Evolutionary conservation across 495 filamentous ascomycete species (phyloP).

Genomic region (Barbatosphaeria neglecta): DNA sequence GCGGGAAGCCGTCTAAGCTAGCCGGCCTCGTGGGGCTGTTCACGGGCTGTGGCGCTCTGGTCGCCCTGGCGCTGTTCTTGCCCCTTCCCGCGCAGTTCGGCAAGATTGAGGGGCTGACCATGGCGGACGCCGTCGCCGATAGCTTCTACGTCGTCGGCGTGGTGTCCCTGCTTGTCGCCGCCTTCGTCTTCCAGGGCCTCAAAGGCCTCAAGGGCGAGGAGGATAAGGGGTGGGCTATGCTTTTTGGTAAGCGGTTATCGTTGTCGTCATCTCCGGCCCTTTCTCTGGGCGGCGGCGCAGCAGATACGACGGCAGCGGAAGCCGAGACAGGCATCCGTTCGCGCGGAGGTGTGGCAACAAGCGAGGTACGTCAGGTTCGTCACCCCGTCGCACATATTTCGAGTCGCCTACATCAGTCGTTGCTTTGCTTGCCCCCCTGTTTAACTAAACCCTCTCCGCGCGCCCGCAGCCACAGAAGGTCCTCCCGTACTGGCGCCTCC

Average conservation of each 20-base stretch:
- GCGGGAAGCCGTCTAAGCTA: slow-evolving; percentile 48
- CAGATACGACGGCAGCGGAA: no score
- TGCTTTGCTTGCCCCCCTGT: background rate
- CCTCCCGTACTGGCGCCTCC: slow-evolving; percentile 35
- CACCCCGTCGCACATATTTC: no score
- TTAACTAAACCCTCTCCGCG: background rate
- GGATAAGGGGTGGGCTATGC: slow-evolving; percentile 51
- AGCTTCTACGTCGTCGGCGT: slow-evolving; percentile 77
- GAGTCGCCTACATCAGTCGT: no score
- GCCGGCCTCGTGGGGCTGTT: slow-evolving; percentile 87
- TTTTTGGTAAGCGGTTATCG: no score
- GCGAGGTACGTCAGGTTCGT: no score
- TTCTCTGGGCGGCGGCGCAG: no score
- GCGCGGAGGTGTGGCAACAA: no score
- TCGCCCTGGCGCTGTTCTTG: slow-evolving; percentile 71
- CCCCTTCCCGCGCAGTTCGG: slow-evolving; percentile 73
- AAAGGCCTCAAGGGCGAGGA: slow-evolving; percentile 67
- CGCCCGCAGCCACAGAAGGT: no score
- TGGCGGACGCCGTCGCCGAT: slow-evolving; percentile 56
- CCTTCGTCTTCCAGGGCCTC: slow-evolving; percentile 71
- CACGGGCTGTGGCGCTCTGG: slow-evolving; percentile 80
- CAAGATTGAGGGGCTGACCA: slow-evolving; percentile 49
- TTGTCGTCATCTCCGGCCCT: no score
- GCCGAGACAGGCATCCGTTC: no score
- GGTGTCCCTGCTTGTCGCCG: slow-evolving; percentile 58